Evolutionary conservation across 2,329 filamentous ascomycete species (phyloP), one percentile per base, ranked within the genome.

Genomic region (Helicocarpus griseus): DNA sequence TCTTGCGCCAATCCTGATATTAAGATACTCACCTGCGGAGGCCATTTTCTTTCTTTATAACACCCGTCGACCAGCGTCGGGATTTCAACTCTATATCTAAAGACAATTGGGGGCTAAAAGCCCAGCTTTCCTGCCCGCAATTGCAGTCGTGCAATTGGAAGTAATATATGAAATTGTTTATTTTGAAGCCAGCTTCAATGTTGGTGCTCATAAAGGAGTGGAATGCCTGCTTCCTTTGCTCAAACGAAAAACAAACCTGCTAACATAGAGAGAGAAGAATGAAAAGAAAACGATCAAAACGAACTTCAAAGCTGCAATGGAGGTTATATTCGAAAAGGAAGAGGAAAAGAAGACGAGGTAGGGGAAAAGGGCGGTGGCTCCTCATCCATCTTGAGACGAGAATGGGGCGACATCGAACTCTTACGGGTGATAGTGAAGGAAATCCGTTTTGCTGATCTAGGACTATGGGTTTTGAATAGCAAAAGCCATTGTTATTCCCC

Each of bases 121-220:
- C 4, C 29, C 31, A 22, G 29, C 40, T 44, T 44, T 7, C 17
- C 17, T 19, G 29, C 35, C 47, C 44, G 9, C 31, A 21, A 31
- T 39, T 29, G 44, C 45, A 43, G 26, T 21, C 9, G 26, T 48
- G 19, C 14, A 41, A 19, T 38, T 28, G 24, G 28, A 24, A 39
- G 31, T 17, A 40, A 28, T 29, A 44, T 17, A 17, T 33, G 38
- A 13, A 4, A 35, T 21, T 13, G 29, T 19, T 9, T 36, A 47
- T 29, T 29, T 45, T 21, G 38, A 53, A 49, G 31, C 29, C 39
- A 13, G 51, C 39, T 53, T 49, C 51, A 36, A 49, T 38, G 39
- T 33, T 3, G 11, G 21, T 28, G n/a, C 22, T 49, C 8, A 6
- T 35, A 22, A 29, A n/a, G 14, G 31, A 26, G 26, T 11, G 31